A percentile compares a stretch with the other conserved stretches of the same genome.
phyloP scores from a whole-genome alignment of 108 stramenopile genomes.

The Aurantiochytrium sp. region DNA sequence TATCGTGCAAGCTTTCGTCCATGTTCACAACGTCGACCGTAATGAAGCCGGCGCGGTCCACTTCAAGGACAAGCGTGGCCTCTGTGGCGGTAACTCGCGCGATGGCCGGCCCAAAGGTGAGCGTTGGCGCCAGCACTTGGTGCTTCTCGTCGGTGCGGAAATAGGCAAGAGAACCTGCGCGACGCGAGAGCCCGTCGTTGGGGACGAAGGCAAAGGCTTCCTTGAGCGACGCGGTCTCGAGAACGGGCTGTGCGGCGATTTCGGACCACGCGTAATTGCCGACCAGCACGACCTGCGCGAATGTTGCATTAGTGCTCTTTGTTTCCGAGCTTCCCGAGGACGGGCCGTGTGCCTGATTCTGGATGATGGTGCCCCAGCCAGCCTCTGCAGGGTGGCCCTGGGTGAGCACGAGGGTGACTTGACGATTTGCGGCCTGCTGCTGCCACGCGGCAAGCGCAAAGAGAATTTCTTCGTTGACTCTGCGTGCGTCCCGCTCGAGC shows the following conservation, averaged over 20 bases:
- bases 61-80: neutral
- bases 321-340: too few relatives aligned
- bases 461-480: neutral
- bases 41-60: neutral
- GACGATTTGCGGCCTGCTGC: neutral
- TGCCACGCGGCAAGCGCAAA: neutral
- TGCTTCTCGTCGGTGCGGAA: neutral
- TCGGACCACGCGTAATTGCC: neutral
- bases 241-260: neutral
- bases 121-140: neutral
- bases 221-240: neutral
- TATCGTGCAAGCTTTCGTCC: neutral
- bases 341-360: neutral
- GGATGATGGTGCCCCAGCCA: neutral
- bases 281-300: neutral
- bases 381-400: neutral
- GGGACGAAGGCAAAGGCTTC: neutral
- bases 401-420: neutral
- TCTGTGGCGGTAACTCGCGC: neutral
- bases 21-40: neutral
- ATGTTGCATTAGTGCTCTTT: neutral
- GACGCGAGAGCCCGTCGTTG: neutral
- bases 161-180: neutral
- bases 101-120: neutral
- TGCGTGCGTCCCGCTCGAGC: neutral